Percentiles rank a stretch among this genome's conserved stretches.
Conservation (phyloP, 805 yeast genomes). For the Metschnikowia bowlesiae region DNA sequence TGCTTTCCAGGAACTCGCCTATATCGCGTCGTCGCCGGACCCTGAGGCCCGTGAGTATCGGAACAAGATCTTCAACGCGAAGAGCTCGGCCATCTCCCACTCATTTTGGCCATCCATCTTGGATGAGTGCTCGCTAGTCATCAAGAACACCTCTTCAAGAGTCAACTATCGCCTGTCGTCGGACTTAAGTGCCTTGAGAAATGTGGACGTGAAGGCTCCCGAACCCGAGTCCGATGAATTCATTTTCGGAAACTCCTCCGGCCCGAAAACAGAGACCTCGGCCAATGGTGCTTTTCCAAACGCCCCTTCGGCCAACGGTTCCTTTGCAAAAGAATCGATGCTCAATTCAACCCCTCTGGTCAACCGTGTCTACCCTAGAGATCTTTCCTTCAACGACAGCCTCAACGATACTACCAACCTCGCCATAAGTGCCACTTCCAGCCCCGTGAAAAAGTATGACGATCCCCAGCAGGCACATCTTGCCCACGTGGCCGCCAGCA, state of each 20-base stretch:
- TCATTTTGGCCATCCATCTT: constrained; percentile 52
- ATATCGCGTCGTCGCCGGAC: constrained; percentile 47
- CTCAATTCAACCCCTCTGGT: too few species aligned
- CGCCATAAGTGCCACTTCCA: constrained; percentile 13
- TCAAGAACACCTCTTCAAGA: constrained; percentile 45
- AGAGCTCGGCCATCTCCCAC: constrained; percentile 15
- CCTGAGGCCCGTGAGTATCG: constrained; percentile 42
- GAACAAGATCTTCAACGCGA: constrained; percentile 48
- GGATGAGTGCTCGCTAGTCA: constrained; percentile 54
- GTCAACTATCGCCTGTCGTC: constrained; percentile 31
- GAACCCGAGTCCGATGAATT: constrained; percentile 9
- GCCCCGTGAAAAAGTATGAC: constrained; percentile 10
- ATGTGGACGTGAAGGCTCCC: constrained; percentile 9
- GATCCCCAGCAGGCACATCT: not conserved
- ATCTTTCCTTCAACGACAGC: not conserved
- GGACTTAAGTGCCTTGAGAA: constrained; percentile 28
- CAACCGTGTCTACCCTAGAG: too few species aligned
- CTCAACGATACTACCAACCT: constrained; percentile 8
- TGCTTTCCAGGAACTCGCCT: constrained; percentile 74
- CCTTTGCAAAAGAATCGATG: not conserved
- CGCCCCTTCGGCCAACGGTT: not conserved
- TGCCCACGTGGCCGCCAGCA: not conserved
- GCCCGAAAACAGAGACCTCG: not conserved
- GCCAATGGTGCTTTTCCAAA: not conserved
- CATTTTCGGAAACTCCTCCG: constrained; percentile 37